These are phyloP conservation scores for Yarrowia sp. DNA, from an alignment of 805 yeast genomes.

Conservation along the genomic window DNA sequence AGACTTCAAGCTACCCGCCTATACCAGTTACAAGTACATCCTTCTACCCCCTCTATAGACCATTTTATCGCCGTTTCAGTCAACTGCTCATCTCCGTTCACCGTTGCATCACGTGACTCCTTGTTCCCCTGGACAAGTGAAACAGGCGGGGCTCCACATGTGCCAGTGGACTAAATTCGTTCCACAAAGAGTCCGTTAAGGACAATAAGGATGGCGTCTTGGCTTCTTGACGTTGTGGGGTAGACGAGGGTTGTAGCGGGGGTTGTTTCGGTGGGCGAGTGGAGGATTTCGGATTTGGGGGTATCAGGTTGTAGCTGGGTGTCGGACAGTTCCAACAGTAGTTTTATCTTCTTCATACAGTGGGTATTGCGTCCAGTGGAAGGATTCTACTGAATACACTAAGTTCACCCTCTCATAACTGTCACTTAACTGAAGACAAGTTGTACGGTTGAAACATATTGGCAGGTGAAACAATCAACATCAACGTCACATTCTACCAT, in stretches of 20 bases:
- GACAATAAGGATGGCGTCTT: constrained; percentile 27
- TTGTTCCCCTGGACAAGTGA: constrained; percentile 6
- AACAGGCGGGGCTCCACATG: constrained; percentile 25
- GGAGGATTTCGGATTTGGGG: background rate
- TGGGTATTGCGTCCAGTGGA: no score
- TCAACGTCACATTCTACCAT: background rate
- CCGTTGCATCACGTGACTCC: background rate
- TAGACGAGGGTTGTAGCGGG: background rate
- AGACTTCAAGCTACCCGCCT: no score
- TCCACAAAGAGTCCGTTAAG: background rate
- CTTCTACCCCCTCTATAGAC: no score
- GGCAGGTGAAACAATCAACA: constrained; percentile 21
- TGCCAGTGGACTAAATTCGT: background rate
- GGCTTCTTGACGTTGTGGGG: constrained; percentile 19
- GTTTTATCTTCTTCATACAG: no score
- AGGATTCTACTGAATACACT: background rate
- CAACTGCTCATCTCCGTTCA: no score
- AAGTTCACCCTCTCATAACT: background rate
- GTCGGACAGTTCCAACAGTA: background rate
- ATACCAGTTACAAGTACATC: no score
- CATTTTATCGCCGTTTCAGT: no score
- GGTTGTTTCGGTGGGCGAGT: background rate
- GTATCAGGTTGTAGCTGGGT: background rate
- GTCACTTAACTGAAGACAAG: background rate
- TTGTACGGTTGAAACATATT: constrained; percentile 15